phyloP scores from a whole-genome alignment of 2,329 filamentous ascomycete species.

The Sarocladium oryzae region DNA sequence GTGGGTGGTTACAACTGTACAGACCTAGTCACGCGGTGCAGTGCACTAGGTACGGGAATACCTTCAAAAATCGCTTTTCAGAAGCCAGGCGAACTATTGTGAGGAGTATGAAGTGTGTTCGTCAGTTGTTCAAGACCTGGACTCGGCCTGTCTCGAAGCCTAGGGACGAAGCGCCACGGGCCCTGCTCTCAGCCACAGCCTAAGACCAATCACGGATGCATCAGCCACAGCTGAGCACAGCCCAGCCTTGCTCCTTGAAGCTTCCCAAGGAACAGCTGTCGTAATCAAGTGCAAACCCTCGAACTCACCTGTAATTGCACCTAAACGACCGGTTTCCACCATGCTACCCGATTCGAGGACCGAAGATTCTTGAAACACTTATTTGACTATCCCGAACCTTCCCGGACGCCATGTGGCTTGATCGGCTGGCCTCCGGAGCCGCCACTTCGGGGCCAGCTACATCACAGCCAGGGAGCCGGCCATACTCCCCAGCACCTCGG shows the following conservation, averaged over 20 bases:
- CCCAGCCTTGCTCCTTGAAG: slow-evolving; percentile 1
- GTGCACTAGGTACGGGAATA: no score
- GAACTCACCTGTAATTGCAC: not conserved
- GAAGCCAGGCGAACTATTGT: no score
- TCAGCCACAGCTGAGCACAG: not conserved
- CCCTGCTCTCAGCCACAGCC: not conserved
- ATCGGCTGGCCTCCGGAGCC: slow-evolving; percentile 70
- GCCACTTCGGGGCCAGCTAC: slow-evolving; percentile 51
- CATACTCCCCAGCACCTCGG: slow-evolving; percentile 64
- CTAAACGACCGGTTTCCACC: not conserved
- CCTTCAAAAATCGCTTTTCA: no score
- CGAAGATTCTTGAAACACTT: not conserved
- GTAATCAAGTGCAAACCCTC: not conserved
- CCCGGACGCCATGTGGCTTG: slow-evolving; percentile 71
- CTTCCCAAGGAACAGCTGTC: slow-evolving; percentile 1
- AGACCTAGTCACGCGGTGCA: no score
- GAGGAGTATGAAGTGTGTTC: no score
- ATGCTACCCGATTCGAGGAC: not conserved
- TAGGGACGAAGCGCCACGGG: no score
- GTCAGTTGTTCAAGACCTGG: no score
- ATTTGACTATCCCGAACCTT: not conserved
- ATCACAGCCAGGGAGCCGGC: slow-evolving; percentile 56
- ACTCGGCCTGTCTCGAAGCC: no score
- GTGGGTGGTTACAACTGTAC: not conserved
- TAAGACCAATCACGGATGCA: no score